Evolutionary conservation across 306 rosid genomes (phyloP), one percentile per base, ranked within the genome.

Genomic region (Gastrolobium bilobum): DNA sequence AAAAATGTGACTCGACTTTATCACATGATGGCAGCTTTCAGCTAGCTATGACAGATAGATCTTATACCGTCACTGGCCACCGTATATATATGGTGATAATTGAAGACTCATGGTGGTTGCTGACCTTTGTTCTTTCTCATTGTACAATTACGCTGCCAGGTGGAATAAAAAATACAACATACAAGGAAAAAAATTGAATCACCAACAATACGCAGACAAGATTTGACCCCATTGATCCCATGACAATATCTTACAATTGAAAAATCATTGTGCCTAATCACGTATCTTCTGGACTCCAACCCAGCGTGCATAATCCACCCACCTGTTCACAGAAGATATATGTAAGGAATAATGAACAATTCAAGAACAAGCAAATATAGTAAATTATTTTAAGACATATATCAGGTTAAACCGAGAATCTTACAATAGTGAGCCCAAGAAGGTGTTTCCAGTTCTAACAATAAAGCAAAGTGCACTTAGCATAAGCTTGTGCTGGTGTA

Each of bases 251-350:
- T 58, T 53, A 26, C 14, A 33, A 58, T 44, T 57, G 69, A 50
- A 71, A 73, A 81, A 43, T 37, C 60, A n/a, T 47, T 5, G 26
- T 5, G 67, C 72, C 59, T 92, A 91, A 0, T 89, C 92, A 10
- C 93, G 56, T 73, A 37, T 34, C 75, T 52, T 92, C 80, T 94
- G 98, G 60, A 94, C 87, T 76, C 95, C 98, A 31, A 88, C 82
- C 98, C 97, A 92, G n/a, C 97, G 90, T 7, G 93, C 97, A 79
- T 88, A 94, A 83, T 92, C 97, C 26, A 94, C 98, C 98, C 98
- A 92, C 91, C 97, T 94, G 78, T 63, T 61, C 42, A 61, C 26
- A 71, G 31, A 80, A 78, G 57, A 71, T 68, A 61, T n/a, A 58
- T 3, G 61, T 20, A 58, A 64, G 4, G 0, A 67, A 34, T 44